phyloP scores from a whole-genome alignment of 768 basidiomycete species.

The Peribolospora kevripleyi region DNA sequence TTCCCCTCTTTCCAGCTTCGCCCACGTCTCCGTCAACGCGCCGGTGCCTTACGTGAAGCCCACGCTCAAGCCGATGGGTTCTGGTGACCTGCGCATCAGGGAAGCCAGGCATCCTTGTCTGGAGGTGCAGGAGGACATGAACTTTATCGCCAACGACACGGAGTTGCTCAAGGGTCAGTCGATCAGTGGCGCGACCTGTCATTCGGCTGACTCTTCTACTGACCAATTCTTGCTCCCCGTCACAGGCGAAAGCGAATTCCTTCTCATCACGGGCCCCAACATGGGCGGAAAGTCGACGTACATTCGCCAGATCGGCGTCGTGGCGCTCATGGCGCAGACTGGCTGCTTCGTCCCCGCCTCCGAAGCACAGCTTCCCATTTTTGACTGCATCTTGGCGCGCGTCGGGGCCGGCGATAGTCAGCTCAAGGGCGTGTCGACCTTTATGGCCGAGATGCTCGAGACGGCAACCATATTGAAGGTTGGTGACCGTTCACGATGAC shows the following conservation, averaged over 20 bases:
- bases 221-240: background rate
- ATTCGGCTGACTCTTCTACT: background rate
- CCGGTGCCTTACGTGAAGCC: slow-evolving; percentile 77
- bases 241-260: slow-evolving; percentile 64
- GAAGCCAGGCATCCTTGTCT: slow-evolving; percentile 89
- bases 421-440: slow-evolving; percentile 89
- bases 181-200: background rate
- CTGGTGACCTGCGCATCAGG: slow-evolving; percentile 47
- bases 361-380: slow-evolving; percentile 64
- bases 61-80: slow-evolving; percentile 48
- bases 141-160: slow-evolving; percentile 85
- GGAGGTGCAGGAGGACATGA: slow-evolving; percentile 84
- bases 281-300: slow-evolving; percentile 77
- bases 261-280: slow-evolving; percentile 93
- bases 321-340: slow-evolving; percentile 81
- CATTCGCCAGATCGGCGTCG: slow-evolving; percentile 54
- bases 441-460: slow-evolving; percentile 99
- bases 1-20: slow-evolving; percentile 35
- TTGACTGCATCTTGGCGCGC: slow-evolving; percentile 82
- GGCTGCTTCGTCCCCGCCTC: slow-evolving; percentile 89
- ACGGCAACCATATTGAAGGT: slow-evolving; percentile 84
- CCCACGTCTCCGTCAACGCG: slow-evolving; percentile 68
- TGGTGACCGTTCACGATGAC: slow-evolving; percentile 12
- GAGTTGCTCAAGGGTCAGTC: slow-evolving; percentile 20
- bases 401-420: slow-evolving; percentile 97